These are phyloP conservation scores for Nakazawaea siamensis DNA, from an alignment of 805 yeast genomes.

Conservation along the genomic window DNA sequence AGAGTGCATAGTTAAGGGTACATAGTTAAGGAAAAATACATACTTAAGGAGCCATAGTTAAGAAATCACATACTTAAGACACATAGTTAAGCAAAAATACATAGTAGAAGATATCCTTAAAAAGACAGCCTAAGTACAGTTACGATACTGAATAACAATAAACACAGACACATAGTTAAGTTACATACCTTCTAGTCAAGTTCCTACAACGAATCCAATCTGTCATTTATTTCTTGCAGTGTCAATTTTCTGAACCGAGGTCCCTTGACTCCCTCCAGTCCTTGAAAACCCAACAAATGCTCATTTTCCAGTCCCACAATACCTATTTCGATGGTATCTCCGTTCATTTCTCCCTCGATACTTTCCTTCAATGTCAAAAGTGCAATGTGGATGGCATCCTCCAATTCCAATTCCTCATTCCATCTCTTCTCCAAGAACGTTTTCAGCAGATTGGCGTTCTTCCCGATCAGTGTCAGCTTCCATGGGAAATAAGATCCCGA, in stretches of 20 bases:
- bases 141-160: too few species aligned
- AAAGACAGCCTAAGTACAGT: too few species aligned
- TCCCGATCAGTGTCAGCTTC: conserved; percentile 99
- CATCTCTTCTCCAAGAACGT: conserved; percentile 96
- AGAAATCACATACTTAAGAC: too few species aligned
- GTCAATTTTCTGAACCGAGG: conserved; percentile 84
- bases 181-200: too few species aligned
- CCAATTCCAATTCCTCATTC: conserved; percentile 95
- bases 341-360: conserved; percentile 96
- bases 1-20: too few species aligned
- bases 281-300: conserved; percentile 75
- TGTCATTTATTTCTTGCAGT: conserved; percentile 90
- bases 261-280: conserved; percentile 69
- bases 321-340: conserved; percentile 90
- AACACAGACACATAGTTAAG: too few species aligned
- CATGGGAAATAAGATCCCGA: conserved; percentile 97
- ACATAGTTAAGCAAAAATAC: too few species aligned
- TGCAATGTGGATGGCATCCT: conserved; percentile 97
- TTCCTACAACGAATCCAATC: conserved; percentile 89
- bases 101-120: too few species aligned
- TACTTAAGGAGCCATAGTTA: too few species aligned
- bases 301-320: conserved; percentile 80
- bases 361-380: conserved; percentile 89
- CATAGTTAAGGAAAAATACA: too few species aligned
- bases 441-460: conserved; percentile 92